Evolutionary conservation across 768 basidiomycete genomes (phyloP), one percentile per base, ranked within the genome.

Genomic region (Hericium erinaceus): DNA sequence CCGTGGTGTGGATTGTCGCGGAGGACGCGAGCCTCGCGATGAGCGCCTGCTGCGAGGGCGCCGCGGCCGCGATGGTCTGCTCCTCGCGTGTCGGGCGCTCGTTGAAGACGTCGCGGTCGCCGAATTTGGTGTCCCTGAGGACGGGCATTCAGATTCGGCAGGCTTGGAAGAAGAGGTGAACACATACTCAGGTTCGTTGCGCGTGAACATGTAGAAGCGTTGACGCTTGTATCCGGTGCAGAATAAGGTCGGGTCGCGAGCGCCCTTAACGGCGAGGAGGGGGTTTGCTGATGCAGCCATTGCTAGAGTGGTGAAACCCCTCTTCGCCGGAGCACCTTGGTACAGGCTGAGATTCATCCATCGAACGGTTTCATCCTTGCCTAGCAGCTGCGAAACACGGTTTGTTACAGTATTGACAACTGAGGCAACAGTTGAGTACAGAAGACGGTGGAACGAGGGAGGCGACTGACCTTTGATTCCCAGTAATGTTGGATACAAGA

Each of bases 251-350:
- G 97, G 95, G 70, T 98, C 95, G 53, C 92, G 77, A 39, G 77
- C 79, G 12, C 80, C 84, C 68, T 89, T 92, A 54, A 89, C 90
- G 11, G 92, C 89, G 9, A 99, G 77, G 26, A 99, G 83, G 0
- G 97, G 97, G 68, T 99, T 99, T 28, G 90, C 84, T 10, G 95
- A 98, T 1, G 97, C 93, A 12, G 87, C 92, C 86, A 98, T 97
- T 0, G 93, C 92, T 66, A 91, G 75, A 1, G 95, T 97, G 3
- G 86, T 89, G 33, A 92, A 53, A 63, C 83, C 80, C 77, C 88
- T 84, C 75, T 95, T 98, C 1, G 87, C 79, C 0, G 95, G 94
- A 2, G 92, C 86, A 24, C 95, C 97, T 74, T 99, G 97, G 67
- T 98, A 99, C 58, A 98, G 66, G 22, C 83, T 78, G 3, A 98